Conservation (phyloP, 1,284 basidiomycete genomes). For the Pholiota adiposa region DNA sequence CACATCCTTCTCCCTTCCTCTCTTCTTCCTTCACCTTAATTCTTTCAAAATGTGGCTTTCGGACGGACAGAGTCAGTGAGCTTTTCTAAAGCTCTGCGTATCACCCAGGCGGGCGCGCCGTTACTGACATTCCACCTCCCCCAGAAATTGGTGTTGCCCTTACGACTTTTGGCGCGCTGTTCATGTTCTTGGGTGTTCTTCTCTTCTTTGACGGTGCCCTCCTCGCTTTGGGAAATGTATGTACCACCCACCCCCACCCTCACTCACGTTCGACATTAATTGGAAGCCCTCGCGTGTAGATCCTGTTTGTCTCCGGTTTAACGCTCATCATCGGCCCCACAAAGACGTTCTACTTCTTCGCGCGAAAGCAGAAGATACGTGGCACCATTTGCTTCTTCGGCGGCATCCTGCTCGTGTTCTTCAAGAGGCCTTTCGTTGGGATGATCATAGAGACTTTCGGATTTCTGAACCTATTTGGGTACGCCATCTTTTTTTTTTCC, state of each 20-base stretch:
- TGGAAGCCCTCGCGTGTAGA: conserved; percentile 46
- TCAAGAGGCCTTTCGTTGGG: conserved; percentile 93
- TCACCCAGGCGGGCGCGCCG: conserved; percentile 3
- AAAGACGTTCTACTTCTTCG: conserved; percentile 99
- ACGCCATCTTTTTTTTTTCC: conserved; percentile 41
- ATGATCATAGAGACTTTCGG: conserved; percentile 95
- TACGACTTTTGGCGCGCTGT: conserved; percentile 95
- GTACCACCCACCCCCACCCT: conserved; percentile 25
- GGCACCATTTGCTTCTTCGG: conserved; percentile 94
- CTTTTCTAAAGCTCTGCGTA: background rate
- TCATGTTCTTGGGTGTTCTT: conserved; percentile 95
- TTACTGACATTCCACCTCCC: conserved; percentile 1
- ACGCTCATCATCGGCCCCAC: conserved; percentile 95
- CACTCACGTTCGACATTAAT: background rate
- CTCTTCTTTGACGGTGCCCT: conserved; percentile 98
- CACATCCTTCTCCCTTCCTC: background rate
- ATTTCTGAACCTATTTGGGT: conserved; percentile 98
- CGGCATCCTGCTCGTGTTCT: conserved; percentile 86
- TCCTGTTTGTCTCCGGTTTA: conserved; percentile 90
- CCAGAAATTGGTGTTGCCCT: conserved; percentile 95
- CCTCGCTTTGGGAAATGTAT: conserved; percentile 93
- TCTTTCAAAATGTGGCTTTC: conserved; percentile 45
- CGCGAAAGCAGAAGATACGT: conserved; percentile 92
- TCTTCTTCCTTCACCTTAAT: conserved; percentile 14
- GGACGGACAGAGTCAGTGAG: conserved; percentile 46